These are phyloP conservation scores for Paratinospora sagittata DNA, from an alignment of 164 flowering plant genomes.

Conservation along the genomic window DNA sequence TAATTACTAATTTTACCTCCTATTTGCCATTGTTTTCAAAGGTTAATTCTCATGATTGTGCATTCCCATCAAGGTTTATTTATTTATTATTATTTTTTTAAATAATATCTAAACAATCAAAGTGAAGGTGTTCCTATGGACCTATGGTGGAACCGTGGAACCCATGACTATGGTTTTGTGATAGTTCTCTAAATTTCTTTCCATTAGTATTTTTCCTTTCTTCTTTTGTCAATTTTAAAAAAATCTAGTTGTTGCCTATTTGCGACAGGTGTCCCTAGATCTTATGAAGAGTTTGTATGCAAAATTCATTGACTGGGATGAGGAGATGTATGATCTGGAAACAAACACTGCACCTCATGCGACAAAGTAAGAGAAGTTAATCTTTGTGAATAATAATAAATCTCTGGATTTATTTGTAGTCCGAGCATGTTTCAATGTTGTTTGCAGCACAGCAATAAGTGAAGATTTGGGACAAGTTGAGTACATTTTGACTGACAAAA, in stretches of 20 bases:
- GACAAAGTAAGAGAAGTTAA: constrained; percentile 58
- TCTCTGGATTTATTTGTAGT: constrained; percentile 14
- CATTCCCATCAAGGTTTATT: not conserved
- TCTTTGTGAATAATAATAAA: not conserved
- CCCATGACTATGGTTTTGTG: too few species aligned
- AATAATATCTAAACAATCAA: too few species aligned
- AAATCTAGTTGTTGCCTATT: not conserved
- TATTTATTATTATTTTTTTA: too few species aligned
- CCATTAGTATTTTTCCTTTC: too few species aligned
- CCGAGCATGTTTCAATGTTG: constrained; percentile 23
- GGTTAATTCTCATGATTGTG: not conserved
- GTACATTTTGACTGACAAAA: constrained; percentile 97
- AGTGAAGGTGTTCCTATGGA: too few species aligned
- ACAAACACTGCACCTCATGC: constrained; percentile 80
- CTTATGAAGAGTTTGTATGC: constrained; percentile 97
- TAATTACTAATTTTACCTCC: too few species aligned
- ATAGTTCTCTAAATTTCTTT: too few species aligned
- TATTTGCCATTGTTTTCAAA: not conserved
- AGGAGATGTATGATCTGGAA: constrained; percentile 78
- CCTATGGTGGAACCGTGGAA: too few species aligned
- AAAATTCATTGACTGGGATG: constrained; percentile 96
- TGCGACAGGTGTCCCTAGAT: constrained; percentile 84
- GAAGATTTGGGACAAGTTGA: constrained; percentile 99
- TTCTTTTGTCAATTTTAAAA: not conserved
- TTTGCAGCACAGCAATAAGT: constrained; percentile 97